Percentiles rank a stretch among this genome's conserved stretches.
These are phyloP conservation scores for Lycium ferocissimum DNA, from an alignment of 257 asterid genomes.

Conservation along the genomic window DNA sequence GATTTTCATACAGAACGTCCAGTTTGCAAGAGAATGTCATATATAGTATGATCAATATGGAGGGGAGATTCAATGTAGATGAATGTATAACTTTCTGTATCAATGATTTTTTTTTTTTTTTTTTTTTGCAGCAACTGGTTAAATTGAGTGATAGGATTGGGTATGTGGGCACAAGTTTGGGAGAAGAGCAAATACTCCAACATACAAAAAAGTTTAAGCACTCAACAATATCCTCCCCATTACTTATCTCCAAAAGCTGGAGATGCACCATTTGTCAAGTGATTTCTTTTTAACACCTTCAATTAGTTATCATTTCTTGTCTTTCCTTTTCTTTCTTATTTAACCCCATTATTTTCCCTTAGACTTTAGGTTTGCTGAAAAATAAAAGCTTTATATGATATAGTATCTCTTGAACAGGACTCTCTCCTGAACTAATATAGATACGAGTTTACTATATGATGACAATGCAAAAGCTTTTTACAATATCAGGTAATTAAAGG, in stretches of 20 bases:
- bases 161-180: conserved; percentile 56
- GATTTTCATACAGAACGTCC: conserved; percentile 43
- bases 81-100: no score
- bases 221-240: conserved; percentile 10
- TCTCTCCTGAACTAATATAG: no score
- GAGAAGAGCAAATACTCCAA: conserved; percentile 52
- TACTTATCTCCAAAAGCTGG: conserved; percentile 38
- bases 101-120: no score
- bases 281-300: conserved; percentile 3
- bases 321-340: background rate
- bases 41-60: conserved; percentile 45
- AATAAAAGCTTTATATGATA: no score
- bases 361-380: no score
- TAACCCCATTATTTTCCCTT: background rate
- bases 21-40: conserved; percentile 38
- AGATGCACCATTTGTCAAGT: conserved; percentile 76
- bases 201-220: conserved; percentile 47
- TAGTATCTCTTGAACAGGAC: no score
- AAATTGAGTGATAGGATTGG: conserved; percentile 66
- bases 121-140: conserved; percentile 71
- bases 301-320: background rate
- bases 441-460: no score
- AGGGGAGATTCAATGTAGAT: conserved; percentile 61
- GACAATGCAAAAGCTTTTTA: no score
- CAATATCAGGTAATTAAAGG: no score